Base-by-base conservation (phyloP, 1,284 basidiomycete genomes). In the Paramarasmius palmivorus region DNA sequence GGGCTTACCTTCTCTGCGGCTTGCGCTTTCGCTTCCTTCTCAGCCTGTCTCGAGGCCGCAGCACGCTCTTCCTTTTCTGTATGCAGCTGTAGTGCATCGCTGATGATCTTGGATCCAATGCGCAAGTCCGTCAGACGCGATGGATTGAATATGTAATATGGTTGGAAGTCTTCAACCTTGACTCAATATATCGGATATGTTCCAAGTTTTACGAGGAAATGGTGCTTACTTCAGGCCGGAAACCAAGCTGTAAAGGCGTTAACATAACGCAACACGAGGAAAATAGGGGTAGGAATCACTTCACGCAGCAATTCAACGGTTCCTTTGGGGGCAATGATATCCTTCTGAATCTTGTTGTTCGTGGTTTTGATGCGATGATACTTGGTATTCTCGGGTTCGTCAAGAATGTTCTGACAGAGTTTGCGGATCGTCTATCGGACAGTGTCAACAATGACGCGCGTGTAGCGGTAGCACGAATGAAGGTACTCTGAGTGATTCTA, bases 291-390 rank as follows among this genome's bases (percentile, higher is more conserved):
- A n/a, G n/a, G 37, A 69, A 75, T 64, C 29, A 90, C 90, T 63
- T 80, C 87, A 42, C 89, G 75, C 2, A 86, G 88, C 70, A 88
- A 92, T 65, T 92, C 90, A 38, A 92, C 69, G 0, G 87, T 77
- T 2, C 90, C 90, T 64, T 85, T 89, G 0, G 81, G 79, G 29
- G 78, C 69, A n/a, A 81, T 69, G 20, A 59, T 20, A 52, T 52
- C 22, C 41, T 40, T 53, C 37, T 39, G 20, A 29, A 57, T 52
- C 23, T 51, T 73, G 38, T 65, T 65, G 60, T 92, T 92, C 17
- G 88, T 90, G 4, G 81, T 74, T 69, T 90, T 92, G 76, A 92
- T 89, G 59, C 76, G 74, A 54, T 78, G 79, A 60, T 76, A 92
- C 67, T 86, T 90, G 14, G 74, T 71, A 58, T 92, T 88, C 5